Evolutionary conservation across 331 rosid genomes (phyloP), one percentile per base, ranked within the genome.

Genomic region (Spiraea crenata): DNA sequence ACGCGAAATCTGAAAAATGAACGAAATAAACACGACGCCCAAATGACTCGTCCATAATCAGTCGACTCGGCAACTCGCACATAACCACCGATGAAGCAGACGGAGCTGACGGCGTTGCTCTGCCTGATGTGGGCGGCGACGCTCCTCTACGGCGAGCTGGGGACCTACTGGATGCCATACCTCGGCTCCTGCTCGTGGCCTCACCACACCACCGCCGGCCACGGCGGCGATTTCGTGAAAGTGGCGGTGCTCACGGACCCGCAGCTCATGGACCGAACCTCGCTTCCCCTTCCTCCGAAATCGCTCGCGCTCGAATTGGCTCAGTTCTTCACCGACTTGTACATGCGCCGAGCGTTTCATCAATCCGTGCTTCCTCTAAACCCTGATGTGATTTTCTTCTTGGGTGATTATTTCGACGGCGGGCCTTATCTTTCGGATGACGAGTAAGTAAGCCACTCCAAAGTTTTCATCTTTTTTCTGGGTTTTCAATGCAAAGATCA

Each of bases 381-480:
- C 58, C 97, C 96, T 15, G 90, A 89, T 63, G 87, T 85, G 44
- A 46, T 92, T 80, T 75, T 89, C 82, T 86, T 89, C 76, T 75
- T 92, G 69, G 97, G 97, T 56, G 97, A 92, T 76, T 83, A 85
- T 82, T 92, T 92, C 16, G 97, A 92, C 58, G 93, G 97, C 59
- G 97, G 93, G 64, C 91, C 92, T 62, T 77, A 58, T 73, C 79
- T 92, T 70, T 79, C 81, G 0, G 86, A 89, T 70, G 84, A 84
- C 70, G 97, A 92, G 97, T 92, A 84, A 92, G 96, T 52, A 16
- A 65, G 70, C 20, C 44, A 61, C 71, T 71, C 41, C 38, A 71
- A 51, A 20, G 55, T 60, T 63, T 31, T 64, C 39, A 57, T 71
- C 39, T 42, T 47, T 20, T n/a, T 14, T 41, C 14, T 19, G 31